Conservation (phyloP, 2,329 filamentous ascomycete genomes). For the Gremmenia infestans region DNA sequence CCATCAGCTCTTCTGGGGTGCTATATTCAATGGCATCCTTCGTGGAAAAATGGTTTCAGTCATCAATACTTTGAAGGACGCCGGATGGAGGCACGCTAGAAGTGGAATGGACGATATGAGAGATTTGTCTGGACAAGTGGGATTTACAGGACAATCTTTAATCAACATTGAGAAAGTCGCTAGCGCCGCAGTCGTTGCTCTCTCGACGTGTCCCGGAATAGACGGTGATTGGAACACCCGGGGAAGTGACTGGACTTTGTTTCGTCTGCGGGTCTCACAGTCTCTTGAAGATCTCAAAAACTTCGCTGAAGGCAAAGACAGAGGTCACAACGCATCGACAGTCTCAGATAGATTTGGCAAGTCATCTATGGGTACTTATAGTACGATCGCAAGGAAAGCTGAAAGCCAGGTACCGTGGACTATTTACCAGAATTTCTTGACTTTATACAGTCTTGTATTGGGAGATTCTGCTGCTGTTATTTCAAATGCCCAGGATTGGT, state of each 20-base stretch:
- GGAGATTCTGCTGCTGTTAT: constrained; percentile 73
- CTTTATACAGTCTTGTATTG: constrained; percentile 74
- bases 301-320: constrained; percentile 71
- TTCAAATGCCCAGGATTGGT: constrained; percentile 79
- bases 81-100: constrained; percentile 73
- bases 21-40: constrained; percentile 66
- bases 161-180: constrained; percentile 71
- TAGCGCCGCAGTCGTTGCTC: constrained; percentile 60
- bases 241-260: constrained; percentile 77
- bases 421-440: constrained; percentile 78
- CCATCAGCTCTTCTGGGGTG: constrained; percentile 79
- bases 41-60: constrained; percentile 69
- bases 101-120: constrained; percentile 58
- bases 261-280: constrained; percentile 68
- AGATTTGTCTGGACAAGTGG: constrained; percentile 47
- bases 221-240: constrained; percentile 76
- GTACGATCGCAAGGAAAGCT: constrained; percentile 64
- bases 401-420: constrained; percentile 86
- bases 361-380: constrained; percentile 49
- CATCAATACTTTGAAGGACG: constrained; percentile 63
- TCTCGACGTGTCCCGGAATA: constrained; percentile 68
- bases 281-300: constrained; percentile 66
- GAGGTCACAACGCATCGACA: constrained; percentile 35
- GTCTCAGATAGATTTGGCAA: constrained; percentile 37
- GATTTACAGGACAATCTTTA: constrained; percentile 70